Conservation (phyloP, 2,329 filamentous ascomycete species). For the Trichoderma simmonsii region DNA sequence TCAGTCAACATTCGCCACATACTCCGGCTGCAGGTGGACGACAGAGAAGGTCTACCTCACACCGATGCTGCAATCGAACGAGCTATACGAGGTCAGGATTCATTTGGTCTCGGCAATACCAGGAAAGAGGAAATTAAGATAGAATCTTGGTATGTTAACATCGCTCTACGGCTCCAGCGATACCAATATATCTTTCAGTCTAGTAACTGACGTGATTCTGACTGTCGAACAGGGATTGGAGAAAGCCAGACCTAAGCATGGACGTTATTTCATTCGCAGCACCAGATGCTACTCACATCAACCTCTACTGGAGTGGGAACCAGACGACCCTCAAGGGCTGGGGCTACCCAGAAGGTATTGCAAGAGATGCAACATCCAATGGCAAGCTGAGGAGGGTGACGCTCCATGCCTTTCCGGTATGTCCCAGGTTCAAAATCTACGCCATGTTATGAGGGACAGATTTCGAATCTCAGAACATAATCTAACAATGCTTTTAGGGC, state of each 20-base stretch:
- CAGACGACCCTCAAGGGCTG: not conserved
- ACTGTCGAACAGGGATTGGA: not conserved
- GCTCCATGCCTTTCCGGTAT: not conserved
- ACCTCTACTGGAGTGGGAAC: not conserved
- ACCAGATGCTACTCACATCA: not conserved
- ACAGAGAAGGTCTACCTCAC: not conserved
- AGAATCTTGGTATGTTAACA: not conserved
- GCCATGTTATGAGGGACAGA: not conserved
- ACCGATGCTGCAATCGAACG: not conserved
- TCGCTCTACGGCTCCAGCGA: rapidly evolving
- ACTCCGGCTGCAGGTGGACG: not conserved
- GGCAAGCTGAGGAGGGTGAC: not conserved
- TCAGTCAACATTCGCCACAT: not conserved
- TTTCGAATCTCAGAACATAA: not conserved
- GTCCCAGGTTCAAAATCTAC: not conserved
- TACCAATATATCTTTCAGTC: not conserved
- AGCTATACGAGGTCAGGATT: not conserved
- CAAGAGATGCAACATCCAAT: not conserved
- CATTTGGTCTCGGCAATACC: not conserved
- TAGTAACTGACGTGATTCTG: not conserved
- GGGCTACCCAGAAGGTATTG: not conserved
- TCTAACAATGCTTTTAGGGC: not conserved
- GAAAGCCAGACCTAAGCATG: not conserved
- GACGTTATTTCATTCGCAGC: not conserved
- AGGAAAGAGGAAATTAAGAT: not conserved